A percentile compares a stretch with the other conserved stretches of the same genome.
Conservation (phyloP, 208 protist genomes). For the Acanthamoeba rhysodes region DNA sequence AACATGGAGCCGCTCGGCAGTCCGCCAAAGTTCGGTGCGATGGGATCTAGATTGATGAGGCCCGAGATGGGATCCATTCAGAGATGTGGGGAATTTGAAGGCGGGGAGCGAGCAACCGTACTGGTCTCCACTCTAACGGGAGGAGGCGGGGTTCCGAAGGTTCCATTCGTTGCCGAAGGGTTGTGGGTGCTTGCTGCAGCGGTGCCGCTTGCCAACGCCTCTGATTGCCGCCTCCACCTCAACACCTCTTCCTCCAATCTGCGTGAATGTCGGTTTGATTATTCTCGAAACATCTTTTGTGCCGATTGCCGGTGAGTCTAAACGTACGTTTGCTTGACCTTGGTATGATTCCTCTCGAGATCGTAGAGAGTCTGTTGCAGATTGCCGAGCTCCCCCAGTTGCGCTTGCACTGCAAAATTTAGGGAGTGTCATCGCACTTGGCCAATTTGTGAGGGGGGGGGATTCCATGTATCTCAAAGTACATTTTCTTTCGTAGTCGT, state of each 20-base stretch:
- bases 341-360: slow-evolving; percentile 80
- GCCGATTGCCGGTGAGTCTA: neutral
- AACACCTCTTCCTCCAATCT: slow-evolving; percentile 53
- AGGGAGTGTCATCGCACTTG: no score
- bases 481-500: slow-evolving; percentile 85
- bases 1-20: slow-evolving; percentile 43
- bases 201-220: slow-evolving; percentile 9
- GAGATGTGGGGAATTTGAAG: neutral
- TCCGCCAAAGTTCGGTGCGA: slow-evolving; percentile 15
- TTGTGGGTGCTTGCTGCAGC: neutral
- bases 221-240: slow-evolving; percentile 52
- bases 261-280: neutral
- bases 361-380: slow-evolving; percentile 84
- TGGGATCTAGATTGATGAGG: neutral
- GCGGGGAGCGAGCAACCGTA: neutral
- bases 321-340: slow-evolving; percentile 80
- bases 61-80: neutral
- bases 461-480: neutral
- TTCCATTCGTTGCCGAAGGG: neutral
- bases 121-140: neutral
- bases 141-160: neutral
- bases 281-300: slow-evolving; percentile 57
- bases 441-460: neutral
- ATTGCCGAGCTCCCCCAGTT: slow-evolving; percentile 77
- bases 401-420: slow-evolving; percentile 75